These are phyloP conservation scores for Geosiphon pyriformis DNA, from an alignment of 192 early-diverging fungal species.

Conservation along the genomic window DNA sequence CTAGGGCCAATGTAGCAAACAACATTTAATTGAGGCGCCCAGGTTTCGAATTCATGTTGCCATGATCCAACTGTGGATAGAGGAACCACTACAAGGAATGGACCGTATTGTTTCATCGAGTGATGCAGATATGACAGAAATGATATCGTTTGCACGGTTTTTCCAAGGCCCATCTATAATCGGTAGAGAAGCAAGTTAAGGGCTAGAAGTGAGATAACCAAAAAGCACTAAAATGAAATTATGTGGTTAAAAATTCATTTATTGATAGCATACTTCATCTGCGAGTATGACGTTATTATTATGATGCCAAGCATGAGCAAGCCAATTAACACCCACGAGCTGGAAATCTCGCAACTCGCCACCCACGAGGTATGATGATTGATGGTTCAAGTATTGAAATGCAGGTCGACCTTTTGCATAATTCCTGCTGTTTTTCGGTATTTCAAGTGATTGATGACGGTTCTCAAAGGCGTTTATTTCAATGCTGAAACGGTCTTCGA, in stretches of 20 bases:
- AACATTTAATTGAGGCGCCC: slow-evolving; percentile 93
- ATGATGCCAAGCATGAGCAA: slow-evolving; percentile 89
- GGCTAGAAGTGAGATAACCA: slow-evolving; percentile 85
- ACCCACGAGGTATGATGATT: slow-evolving; percentile 78
- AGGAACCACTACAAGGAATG: slow-evolving; percentile 94
- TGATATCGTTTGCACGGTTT: slow-evolving; percentile 95
- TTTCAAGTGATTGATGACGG: slow-evolving; percentile 59
- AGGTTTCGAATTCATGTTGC: slow-evolving; percentile 92
- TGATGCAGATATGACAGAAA: slow-evolving; percentile 89
- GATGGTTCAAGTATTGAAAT: slow-evolving; percentile 71
- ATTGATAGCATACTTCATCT: slow-evolving; percentile 95
- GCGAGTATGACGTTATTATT: slow-evolving; percentile 97
- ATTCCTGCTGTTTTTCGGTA: slow-evolving; percentile 68
- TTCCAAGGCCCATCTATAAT: slow-evolving; percentile 84
- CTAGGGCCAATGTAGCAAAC: slow-evolving; percentile 86
- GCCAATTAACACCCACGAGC: slow-evolving; percentile 93
- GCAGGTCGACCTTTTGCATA: slow-evolving; percentile 58
- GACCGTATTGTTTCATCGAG: slow-evolving; percentile 78
- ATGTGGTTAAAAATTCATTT: slow-evolving; percentile 90
- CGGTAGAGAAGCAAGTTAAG: slow-evolving; percentile 37
- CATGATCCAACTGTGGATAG: slow-evolving; percentile 92
- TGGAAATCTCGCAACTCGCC: slow-evolving; percentile 96
- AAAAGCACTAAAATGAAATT: slow-evolving; percentile 90
- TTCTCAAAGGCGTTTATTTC: slow-evolving; percentile 86
- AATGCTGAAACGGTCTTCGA: slow-evolving; percentile 63